Evolutionary conservation across 2,329 filamentous ascomycete species (phyloP), one percentile per base, ranked within the genome.

Genomic region (Shiraia sp.): DNA sequence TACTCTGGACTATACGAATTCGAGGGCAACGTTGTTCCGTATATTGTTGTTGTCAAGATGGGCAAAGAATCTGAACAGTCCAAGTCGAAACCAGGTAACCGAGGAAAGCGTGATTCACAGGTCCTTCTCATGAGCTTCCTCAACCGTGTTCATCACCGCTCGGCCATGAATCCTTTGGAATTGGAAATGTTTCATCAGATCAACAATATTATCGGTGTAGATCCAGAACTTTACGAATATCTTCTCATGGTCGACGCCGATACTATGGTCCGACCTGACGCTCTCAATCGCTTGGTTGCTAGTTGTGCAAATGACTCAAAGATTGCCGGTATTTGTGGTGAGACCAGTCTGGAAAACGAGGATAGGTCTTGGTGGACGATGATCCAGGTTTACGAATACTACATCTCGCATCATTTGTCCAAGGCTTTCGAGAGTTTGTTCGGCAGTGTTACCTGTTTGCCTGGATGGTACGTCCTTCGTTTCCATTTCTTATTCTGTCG

Each of bases 311-410:
- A 96, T 62, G 90, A 99, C 68, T 86, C 90, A 23, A 96, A 95
- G 75, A 96, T 99, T 74, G 90, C 89, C 16, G 93, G 92, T 73
- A 96, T 97, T 49, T 99, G 93, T 68, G 93, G 93, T 66, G 93
- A 99, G 70, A 99, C 93, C 2, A 93, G 86, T 70, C 78, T 99
- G 61, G 88, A 96, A 68, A 99, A 99, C 62, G 92, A 96, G 69
- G 90, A 96, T 60, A 81, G 86, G 55, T 91, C 86, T 61, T 97
- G 91, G 90, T 96, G 90, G 89, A 99, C 93, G 10, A 99, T 99
- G 93, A 99, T 99, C 63, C 93, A 99, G 70, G 93, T 99, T 53
- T 99, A 99, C 74, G 93, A 99, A 71, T 99, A 99, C 77, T 99
- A 91, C 71, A 99, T 99, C 65, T 97, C 93, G 22, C 93, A 99